phyloP scores from a whole-genome alignment of 2,329 filamentous ascomycete species.

The Alternaria burnsii region DNA sequence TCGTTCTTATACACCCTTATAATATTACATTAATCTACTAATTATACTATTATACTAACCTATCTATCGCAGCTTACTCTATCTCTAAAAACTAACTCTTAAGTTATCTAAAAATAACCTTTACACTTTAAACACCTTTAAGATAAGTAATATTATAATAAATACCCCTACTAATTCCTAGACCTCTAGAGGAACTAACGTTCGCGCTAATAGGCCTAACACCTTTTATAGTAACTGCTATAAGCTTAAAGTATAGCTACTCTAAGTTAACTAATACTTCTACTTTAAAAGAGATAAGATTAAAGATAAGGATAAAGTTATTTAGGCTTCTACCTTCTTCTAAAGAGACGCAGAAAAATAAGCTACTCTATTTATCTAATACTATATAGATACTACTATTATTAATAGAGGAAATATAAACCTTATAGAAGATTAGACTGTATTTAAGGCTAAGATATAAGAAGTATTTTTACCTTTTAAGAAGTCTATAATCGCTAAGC shows the following conservation, averaged over 20 bases:
- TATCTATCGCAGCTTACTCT: too few relatives aligned
- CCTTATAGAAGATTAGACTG: too few relatives aligned
- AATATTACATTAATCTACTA: too few relatives aligned
- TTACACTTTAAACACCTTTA: too few relatives aligned
- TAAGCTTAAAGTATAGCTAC: background rate
- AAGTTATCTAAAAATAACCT: too few relatives aligned
- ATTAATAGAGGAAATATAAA: background rate
- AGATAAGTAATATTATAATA: too few relatives aligned
- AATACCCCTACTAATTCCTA: background rate
- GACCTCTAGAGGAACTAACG: background rate
- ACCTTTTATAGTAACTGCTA: background rate
- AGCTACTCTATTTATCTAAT: background rate
- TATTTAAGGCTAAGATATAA: too few relatives aligned
- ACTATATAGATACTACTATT: background rate
- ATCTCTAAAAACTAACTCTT: too few relatives aligned
- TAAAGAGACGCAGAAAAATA: background rate
- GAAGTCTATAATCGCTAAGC: too few relatives aligned
- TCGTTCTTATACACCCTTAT: too few relatives aligned
- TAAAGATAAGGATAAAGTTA: background rate
- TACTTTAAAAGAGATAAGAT: background rate
- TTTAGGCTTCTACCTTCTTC: background rate
- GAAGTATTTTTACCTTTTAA: too few relatives aligned
- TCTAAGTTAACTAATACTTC: background rate
- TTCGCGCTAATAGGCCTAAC: background rate
- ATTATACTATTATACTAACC: too few relatives aligned